Base-by-base conservation (phyloP, 2,329 filamentous ascomycete species). In the Pezicula radicicola region DNA sequence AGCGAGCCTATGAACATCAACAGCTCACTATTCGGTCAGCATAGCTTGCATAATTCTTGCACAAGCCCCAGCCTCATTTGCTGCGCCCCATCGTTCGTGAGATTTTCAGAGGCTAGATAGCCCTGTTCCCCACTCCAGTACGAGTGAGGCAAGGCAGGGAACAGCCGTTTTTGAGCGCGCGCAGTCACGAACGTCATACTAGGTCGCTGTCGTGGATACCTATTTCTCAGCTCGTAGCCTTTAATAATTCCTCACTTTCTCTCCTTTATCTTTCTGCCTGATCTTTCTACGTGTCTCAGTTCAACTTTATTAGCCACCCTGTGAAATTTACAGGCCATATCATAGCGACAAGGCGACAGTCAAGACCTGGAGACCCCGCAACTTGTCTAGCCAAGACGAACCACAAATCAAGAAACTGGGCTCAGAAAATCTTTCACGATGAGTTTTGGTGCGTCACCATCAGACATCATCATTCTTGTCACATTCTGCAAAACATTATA, bases 401-500 rank as follows among this genome's bases (percentile, higher is more conserved):
- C 21, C 13, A 45, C 10, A 10, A 44, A 30, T 25, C 10, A 12
- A 21, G 5, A 45, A 12, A 16, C 19, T 15, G 42, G 21, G 19
- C 37, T 16, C 8, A 40, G n/a, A 16, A 16, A 40, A 16, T 21
- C 19, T 16, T 21, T 40, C 19, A 7, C 37, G 6, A 67, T 67
- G 65, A 64, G 56, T 61, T 65, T 65, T 50, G 63, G 60, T 36
- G 55, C 60, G 36, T 61, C 60, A 6, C 57, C 62, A n/a, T 59
- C 60, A 47, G 63, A 76, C 59, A 78, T 85, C 66, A 78, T 82
- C 63, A 73, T 73, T 46, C 72, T 81, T 61, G 79, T 81, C 64
- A 74, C 74, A 52, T 78, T 79, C 60, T 79, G 80, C 44, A 75
- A 77, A 44, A 73, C 74, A 46, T 72, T 85, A 15, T 83, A 80